phyloP scores from a whole-genome alignment of 2,329 filamentous ascomycete genomes.

The Tolypocladium capitatum region DNA sequence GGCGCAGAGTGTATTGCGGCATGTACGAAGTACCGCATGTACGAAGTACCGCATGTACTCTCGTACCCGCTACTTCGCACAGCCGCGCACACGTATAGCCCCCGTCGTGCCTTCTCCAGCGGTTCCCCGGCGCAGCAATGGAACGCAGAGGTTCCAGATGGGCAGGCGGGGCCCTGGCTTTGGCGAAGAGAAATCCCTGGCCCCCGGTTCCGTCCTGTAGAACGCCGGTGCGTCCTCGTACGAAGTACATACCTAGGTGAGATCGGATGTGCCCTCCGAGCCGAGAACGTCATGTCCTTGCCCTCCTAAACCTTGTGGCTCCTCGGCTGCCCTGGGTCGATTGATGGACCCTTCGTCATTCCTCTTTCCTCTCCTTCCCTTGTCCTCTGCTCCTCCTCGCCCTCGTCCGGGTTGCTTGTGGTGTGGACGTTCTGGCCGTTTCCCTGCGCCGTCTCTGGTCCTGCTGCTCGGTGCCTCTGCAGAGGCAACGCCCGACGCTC shows the following conservation, averaged over 20 bases:
- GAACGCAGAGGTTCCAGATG: too few relatives aligned
- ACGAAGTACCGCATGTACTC: too few relatives aligned
- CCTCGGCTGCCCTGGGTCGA: background rate
- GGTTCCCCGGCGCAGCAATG: too few relatives aligned
- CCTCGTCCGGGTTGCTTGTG: background rate
- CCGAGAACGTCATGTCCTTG: background rate
- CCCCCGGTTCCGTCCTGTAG: background rate
- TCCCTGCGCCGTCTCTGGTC: background rate
- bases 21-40: too few relatives aligned
- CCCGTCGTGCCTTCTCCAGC: too few relatives aligned
- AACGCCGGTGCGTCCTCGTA: background rate
- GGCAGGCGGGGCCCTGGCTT: too few relatives aligned
- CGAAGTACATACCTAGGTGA: too few relatives aligned
- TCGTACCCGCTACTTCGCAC: too few relatives aligned
- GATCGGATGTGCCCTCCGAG: background rate
- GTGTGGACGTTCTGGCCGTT: background rate
- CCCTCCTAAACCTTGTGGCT: background rate
- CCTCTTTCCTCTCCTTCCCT: background rate
- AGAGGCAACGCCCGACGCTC: background rate
- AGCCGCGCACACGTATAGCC: too few relatives aligned
- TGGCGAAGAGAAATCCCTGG: background rate
- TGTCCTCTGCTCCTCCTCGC: background rate
- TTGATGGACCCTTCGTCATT: background rate
- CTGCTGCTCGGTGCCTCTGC: background rate
- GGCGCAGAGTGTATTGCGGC: too few relatives aligned